phyloP scores from a whole-genome alignment of 805 yeast species.

The Starmera caribaea region DNA sequence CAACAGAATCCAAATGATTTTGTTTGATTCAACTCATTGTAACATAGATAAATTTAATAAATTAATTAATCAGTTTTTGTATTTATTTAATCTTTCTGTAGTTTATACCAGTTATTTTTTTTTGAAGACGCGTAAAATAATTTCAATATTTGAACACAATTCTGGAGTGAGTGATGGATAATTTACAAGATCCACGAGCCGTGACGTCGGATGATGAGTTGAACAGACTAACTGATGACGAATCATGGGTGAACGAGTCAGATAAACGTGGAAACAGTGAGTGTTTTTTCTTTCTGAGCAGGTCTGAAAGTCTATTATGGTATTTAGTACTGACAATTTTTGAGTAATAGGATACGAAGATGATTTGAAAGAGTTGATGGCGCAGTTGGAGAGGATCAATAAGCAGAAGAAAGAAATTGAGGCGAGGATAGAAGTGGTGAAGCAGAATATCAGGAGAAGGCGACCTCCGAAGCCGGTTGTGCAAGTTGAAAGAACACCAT shows the following conservation, averaged over 20 bases:
- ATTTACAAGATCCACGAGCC: slow-evolving; percentile 8
- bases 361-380: neutral
- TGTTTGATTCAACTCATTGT: too few species aligned
- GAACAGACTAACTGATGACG: slow-evolving; percentile 6
- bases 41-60: neutral
- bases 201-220: neutral
- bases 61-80: neutral
- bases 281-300: too few species aligned
- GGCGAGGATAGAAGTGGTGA: slow-evolving; percentile 3
- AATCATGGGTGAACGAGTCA: neutral
- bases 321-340: slow-evolving; percentile 1
- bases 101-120: neutral
- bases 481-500: slow-evolving; percentile 1
- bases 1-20: too few species aligned
- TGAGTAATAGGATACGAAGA: neutral
- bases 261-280: neutral
- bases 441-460: neutral
- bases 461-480: neutral
- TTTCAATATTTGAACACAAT: too few species aligned
- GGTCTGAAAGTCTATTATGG: neutral
- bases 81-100: too few species aligned
- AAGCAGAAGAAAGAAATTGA: slow-evolving; percentile 9
- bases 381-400: slow-evolving; percentile 8
- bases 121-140: too few species aligned
- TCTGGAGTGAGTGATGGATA: slow-evolving; percentile 4